phyloP scores from a whole-genome alignment of 2,329 filamentous ascomycete species.

The Fusarium sp. region DNA sequence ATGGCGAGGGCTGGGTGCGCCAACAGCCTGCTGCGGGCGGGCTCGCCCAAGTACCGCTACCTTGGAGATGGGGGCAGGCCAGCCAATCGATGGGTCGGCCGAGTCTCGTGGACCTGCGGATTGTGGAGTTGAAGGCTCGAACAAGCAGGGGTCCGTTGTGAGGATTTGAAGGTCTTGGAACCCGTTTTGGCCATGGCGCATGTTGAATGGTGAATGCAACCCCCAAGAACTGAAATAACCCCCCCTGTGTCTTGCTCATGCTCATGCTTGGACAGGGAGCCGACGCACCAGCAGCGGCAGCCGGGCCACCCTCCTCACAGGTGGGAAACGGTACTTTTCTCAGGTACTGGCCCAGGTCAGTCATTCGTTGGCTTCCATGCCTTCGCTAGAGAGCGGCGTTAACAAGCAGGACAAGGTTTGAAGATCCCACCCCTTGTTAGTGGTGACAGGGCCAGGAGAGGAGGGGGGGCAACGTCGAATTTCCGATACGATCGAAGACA shows the following conservation, averaged over 20 bases:
- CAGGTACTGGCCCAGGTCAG: constrained; percentile 4
- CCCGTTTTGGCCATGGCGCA: constrained; percentile 35
- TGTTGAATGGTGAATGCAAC: constrained; percentile 36
- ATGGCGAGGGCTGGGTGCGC: constrained; percentile 10
- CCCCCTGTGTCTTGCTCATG: constrained; percentile 18
- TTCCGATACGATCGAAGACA: constrained; percentile 7
- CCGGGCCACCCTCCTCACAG: constrained; percentile 34
- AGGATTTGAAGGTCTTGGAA: constrained; percentile 39
- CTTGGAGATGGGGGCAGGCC: constrained; percentile 28
- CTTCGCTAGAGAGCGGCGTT: constrained; percentile 22
- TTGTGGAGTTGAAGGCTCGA: constrained; percentile 37
- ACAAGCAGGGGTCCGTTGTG: constrained; percentile 38
- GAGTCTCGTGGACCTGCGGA: constrained; percentile 41
- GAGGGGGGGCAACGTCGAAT: constrained; percentile 20
- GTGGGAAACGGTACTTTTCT: constrained; percentile 34
- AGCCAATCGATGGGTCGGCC: constrained; percentile 40
- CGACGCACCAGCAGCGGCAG: constrained; percentile 17
- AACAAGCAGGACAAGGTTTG: constrained; percentile 37
- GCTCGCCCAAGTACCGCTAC: constrained; percentile 36
- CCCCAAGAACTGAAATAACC: constrained; percentile 34
- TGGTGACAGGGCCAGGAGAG: constrained; percentile 19
- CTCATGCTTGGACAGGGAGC: constrained; percentile 18
- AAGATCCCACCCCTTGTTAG: constrained; percentile 39
- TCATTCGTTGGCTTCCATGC: constrained; percentile 18
- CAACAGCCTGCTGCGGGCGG: constrained; percentile 12